Conservation (phyloP, 2,329 filamentous ascomycete genomes). For the Trichoderma arundinaceum region DNA sequence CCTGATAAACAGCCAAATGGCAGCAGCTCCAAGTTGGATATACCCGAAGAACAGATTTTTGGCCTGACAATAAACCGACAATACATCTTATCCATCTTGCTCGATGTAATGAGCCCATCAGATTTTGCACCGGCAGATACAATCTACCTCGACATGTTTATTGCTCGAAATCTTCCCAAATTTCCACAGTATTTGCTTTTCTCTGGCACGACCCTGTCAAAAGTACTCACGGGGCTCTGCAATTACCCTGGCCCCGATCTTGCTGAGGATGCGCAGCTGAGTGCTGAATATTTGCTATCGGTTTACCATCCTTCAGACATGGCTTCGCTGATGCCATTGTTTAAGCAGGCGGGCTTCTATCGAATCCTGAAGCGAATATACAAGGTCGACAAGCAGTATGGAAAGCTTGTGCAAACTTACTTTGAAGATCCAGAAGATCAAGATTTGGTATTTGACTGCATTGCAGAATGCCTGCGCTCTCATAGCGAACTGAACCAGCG, state of each 20-base stretch:
- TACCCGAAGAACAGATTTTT: slow-evolving; percentile 70
- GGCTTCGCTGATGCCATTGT: slow-evolving; percentile 73
- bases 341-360: slow-evolving; percentile 82
- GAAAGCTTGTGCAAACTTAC: slow-evolving; percentile 77
- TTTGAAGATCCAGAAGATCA: slow-evolving; percentile 84
- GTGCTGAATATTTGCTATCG: slow-evolving; percentile 91
- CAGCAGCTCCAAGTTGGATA: slow-evolving; percentile 51
- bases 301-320: slow-evolving; percentile 90
- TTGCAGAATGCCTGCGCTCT: slow-evolving; percentile 74
- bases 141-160: slow-evolving; percentile 98
- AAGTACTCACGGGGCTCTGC: slow-evolving; percentile 81
- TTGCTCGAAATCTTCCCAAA: slow-evolving; percentile 93
- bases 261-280: slow-evolving; percentile 94
- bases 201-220: slow-evolving; percentile 82
- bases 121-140: slow-evolving; percentile 81
- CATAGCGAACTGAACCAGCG: slow-evolving; percentile 68
- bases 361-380: slow-evolving; percentile 91
- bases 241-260: slow-evolving; percentile 80
- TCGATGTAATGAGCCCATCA: slow-evolving; percentile 83
- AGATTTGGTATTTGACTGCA: slow-evolving; percentile 76
- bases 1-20: slow-evolving; percentile 66
- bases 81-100: slow-evolving; percentile 86
- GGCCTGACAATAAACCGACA: slow-evolving; percentile 82
- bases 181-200: slow-evolving; percentile 95
- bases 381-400: slow-evolving; percentile 77